These are phyloP conservation scores for Botryosphaeria dothidea DNA, from an alignment of 2,329 filamentous ascomycete genomes.

Conservation along the genomic window DNA sequence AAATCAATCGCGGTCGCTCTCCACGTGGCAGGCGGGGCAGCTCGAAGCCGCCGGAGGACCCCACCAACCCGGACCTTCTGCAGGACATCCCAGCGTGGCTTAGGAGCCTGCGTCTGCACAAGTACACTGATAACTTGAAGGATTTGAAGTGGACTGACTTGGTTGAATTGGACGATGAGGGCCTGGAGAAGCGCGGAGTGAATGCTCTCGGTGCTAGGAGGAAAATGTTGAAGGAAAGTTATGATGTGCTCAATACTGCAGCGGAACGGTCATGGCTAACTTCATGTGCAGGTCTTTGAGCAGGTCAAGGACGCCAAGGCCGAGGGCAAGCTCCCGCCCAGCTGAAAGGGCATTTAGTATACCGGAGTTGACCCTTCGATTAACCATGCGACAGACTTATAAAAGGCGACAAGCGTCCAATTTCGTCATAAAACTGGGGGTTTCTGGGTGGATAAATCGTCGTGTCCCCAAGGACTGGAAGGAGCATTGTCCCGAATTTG, in stretches of 20 bases:
- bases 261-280: not conserved
- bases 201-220: conserved; percentile 91
- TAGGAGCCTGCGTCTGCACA: conserved; percentile 90
- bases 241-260: conserved; percentile 23
- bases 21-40: conserved; percentile 89
- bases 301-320: conserved; percentile 72
- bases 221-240: conserved; percentile 91
- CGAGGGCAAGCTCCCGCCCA: conserved; percentile 35
- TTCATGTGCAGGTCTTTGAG: conserved; percentile 72
- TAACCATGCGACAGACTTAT: not conserved
- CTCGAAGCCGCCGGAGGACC: conserved; percentile 97
- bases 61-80: conserved; percentile 84
- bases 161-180: conserved; percentile 88
- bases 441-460: not conserved
- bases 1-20: conserved; percentile 85
- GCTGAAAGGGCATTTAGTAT: not conserved
- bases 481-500: not conserved
- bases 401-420: not conserved
- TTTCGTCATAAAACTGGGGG: not conserved
- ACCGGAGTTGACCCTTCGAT: not conserved
- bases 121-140: conserved; percentile 98
- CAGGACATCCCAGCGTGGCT: conserved; percentile 97
- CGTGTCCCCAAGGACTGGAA: not conserved
- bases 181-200: conserved; percentile 87
- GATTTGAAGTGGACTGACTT: conserved; percentile 96